A percentile compares a stretch with the other conserved stretches of the same genome.
Conservation (phyloP, 169 alveolate species). For the Babesia divergens region DNA sequence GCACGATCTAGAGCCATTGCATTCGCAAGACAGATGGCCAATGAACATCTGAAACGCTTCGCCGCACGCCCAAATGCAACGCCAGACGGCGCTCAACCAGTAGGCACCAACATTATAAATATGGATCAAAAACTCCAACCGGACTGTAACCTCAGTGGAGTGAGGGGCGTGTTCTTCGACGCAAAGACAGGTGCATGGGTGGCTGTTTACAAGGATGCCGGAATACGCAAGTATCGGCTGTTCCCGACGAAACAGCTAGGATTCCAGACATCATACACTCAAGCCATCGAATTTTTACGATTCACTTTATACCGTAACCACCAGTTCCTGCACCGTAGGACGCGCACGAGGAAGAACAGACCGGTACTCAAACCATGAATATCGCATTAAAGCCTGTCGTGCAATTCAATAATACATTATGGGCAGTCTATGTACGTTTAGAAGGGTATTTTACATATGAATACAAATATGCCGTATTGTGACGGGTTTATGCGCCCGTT, state of each 20-base stretch:
- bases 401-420: too few relatives aligned
- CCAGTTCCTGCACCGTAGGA: conserved; percentile 70
- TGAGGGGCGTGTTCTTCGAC: conserved; percentile 74
- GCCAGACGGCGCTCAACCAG: not conserved
- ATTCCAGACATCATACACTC: conserved; percentile 66
- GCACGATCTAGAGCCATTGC: conserved; percentile 67
- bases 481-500: too few relatives aligned
- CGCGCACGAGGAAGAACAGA: conserved; percentile 65
- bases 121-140: conserved; percentile 66
- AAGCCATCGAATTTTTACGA: conserved; percentile 70
- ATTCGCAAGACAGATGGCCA: conserved; percentile 67
- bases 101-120: conserved; percentile 47
- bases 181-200: conserved; percentile 64
- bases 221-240: conserved; percentile 68
- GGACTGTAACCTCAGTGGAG: conserved; percentile 74
- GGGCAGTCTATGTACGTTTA: too few relatives aligned
- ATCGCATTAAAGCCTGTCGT: too few relatives aligned
- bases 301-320: conserved; percentile 65
- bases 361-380: conserved; percentile 55
- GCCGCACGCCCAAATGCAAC: conserved; percentile 15
- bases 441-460: too few relatives aligned
- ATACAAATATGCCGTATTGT: too few relatives aligned
- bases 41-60: conserved; percentile 40
- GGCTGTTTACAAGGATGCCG: conserved; percentile 68
- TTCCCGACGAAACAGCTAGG: conserved; percentile 65